Conservation (phyloP, 2,329 filamentous ascomycete genomes). For the Uncinocarpus reesii region DNA sequence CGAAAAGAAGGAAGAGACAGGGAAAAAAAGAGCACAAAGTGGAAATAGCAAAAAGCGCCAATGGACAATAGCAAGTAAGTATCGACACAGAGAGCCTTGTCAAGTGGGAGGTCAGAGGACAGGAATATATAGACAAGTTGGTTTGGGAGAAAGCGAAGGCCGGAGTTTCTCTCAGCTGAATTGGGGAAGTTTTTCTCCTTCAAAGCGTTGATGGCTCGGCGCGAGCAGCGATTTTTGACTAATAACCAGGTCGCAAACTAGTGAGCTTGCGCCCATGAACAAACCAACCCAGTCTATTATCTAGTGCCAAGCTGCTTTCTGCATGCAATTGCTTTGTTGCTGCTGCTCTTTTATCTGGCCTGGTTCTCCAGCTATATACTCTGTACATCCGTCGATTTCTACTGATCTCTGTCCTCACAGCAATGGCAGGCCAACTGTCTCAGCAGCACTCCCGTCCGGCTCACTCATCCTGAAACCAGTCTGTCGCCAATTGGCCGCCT, state of each 20-base stretch:
- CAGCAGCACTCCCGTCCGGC: too few relatives aligned
- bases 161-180: not conserved
- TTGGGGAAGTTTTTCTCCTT: slow-evolving; percentile 10
- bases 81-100: too few relatives aligned
- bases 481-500: not conserved
- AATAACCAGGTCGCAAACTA: too few relatives aligned
- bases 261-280: too few relatives aligned
- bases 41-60: not conserved
- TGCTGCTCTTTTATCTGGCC: not conserved
- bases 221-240: slow-evolving; percentile 7
- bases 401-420: not conserved
- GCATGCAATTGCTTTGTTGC: not conserved
- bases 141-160: not conserved
- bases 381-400: not conserved
- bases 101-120: too few relatives aligned
- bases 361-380: not conserved
- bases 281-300: too few relatives aligned
- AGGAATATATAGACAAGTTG: not conserved
- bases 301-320: not conserved
- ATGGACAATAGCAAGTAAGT: too few relatives aligned
- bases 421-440: not conserved
- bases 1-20: not conserved
- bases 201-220: slow-evolving; percentile 8
- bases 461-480: not conserved
- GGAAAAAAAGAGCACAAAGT: not conserved